phyloP scores from a whole-genome alignment of 306 rosid genomes.

The Crotalaria pallida region DNA sequence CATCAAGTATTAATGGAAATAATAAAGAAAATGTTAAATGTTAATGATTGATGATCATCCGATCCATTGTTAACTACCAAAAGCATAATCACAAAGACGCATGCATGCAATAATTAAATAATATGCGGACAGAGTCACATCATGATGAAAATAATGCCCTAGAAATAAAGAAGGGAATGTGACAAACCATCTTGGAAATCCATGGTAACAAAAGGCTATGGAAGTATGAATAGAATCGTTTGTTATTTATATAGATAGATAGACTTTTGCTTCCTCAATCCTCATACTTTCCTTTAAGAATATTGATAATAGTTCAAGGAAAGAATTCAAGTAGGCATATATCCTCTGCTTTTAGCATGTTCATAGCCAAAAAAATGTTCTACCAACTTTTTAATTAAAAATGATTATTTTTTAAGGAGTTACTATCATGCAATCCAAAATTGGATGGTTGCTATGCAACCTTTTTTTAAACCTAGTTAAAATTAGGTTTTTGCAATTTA shows the following conservation, averaged over 20 bases:
- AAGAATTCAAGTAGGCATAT: neutral
- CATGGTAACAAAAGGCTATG: neutral
- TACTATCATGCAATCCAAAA: no score
- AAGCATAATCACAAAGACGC: neutral
- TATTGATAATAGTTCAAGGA: neutral
- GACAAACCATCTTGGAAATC: conserved; percentile 17
- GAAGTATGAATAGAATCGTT: neutral
- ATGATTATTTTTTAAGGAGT: no score
- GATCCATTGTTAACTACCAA: neutral
- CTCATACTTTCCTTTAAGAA: conserved; percentile 17
- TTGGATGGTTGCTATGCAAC: no score
- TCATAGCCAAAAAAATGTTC: neutral
- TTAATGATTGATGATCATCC: neutral
- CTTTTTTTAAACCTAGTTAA: no score
- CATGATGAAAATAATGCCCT: neutral
- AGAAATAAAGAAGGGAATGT: neutral
- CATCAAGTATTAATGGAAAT: neutral
- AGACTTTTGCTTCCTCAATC: neutral
- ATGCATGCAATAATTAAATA: neutral
- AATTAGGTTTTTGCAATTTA: no score
- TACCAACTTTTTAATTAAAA: neutral
- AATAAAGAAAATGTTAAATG: neutral
- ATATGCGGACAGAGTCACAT: no score
- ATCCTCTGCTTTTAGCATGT: conserved; percentile 4
- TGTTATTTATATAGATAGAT: neutral